phyloP scores from a whole-genome alignment of 2,329 filamentous ascomycete species.

The Fonsecaea erecta region DNA sequence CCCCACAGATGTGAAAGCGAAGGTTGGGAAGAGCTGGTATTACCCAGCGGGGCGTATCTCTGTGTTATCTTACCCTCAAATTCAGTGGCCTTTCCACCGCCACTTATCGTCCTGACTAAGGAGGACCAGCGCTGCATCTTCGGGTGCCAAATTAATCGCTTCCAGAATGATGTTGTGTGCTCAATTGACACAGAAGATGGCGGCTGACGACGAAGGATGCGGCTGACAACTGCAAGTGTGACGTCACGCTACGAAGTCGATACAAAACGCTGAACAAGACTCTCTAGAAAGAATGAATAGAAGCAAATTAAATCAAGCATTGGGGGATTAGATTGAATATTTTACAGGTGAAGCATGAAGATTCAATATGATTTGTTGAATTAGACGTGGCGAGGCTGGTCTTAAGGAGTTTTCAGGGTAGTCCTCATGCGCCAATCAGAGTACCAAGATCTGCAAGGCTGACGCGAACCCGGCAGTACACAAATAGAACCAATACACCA shows the following conservation, averaged over 20 bases:
- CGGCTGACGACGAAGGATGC: not conserved
- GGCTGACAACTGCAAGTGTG: not conserved
- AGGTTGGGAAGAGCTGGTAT: not conserved
- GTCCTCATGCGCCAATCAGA: constrained; percentile 86
- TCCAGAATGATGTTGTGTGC: not conserved
- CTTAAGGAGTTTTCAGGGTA: constrained; percentile 84
- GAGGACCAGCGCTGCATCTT: constrained; percentile 13
- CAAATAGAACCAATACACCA: constrained; percentile 82
- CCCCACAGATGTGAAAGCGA: not conserved
- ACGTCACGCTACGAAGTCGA: constrained; percentile 13
- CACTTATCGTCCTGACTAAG: constrained; percentile 16
- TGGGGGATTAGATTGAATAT: constrained; percentile 60
- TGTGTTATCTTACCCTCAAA: constrained; percentile 13
- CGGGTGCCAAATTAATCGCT: not conserved
- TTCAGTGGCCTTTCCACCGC: not conserved
- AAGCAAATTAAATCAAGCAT: constrained; percentile 73
- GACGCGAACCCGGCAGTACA: not conserved
- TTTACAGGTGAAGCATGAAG: constrained; percentile 63
- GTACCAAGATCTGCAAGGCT: constrained; percentile 64
- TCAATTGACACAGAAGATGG: not conserved
- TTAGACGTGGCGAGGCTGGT: constrained; percentile 67
- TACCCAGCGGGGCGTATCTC: not conserved
- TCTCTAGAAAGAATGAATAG: constrained; percentile 45
- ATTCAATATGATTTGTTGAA: not conserved
- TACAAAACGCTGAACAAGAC: constrained; percentile 26